Evolutionary conservation across 257 asterid species (phyloP), one percentile per base, ranked within the genome.

Genomic region (Solanum sitiens): DNA sequence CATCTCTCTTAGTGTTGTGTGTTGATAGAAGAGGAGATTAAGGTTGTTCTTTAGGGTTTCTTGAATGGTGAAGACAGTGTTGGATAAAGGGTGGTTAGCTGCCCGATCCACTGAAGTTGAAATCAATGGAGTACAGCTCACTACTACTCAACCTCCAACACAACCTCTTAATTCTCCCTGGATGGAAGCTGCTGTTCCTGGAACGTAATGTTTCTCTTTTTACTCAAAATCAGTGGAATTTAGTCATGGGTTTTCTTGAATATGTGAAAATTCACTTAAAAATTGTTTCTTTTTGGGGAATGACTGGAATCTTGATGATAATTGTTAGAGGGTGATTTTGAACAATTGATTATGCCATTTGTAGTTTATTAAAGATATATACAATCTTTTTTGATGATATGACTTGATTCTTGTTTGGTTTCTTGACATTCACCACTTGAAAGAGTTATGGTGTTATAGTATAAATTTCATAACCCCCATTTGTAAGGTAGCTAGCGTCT

Each of bases 181-280:
- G 99, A 94, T 95, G 92, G 94, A 95, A 89, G 99, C 99, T 40
- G 93, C 90, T 25, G 90, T 97, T 76, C 99, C 99, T 86, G 99
- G 99, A 95, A 97, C 98, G 99, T 97, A 93, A 93, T 89, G 32
- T 37, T 87, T 6, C 25, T 35, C n/a, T 72, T 83, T 12, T 4
- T 63, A 23, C 4, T 8, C 70, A 63, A 63, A 63, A 63, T 63
- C 30, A n/a, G 16, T 63, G 71, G 15, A 63, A 63, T 63, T 3
- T 63, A 32, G 32, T 63, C 15, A 63, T n/a, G 71, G 25, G 67
- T 59, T 59, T 59, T 56, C 25, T 59, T 59, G 0, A 59, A 59
- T 59, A 7, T 59, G 11, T 59, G 67, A 59, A 59, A 59, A 20
- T 59, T 59, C 25, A 59, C 67, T 63, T 63, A 0, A 63, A 63